Conservation (phyloP, 1,284 basidiomycete species). For the Naganishia sp. region DNA sequence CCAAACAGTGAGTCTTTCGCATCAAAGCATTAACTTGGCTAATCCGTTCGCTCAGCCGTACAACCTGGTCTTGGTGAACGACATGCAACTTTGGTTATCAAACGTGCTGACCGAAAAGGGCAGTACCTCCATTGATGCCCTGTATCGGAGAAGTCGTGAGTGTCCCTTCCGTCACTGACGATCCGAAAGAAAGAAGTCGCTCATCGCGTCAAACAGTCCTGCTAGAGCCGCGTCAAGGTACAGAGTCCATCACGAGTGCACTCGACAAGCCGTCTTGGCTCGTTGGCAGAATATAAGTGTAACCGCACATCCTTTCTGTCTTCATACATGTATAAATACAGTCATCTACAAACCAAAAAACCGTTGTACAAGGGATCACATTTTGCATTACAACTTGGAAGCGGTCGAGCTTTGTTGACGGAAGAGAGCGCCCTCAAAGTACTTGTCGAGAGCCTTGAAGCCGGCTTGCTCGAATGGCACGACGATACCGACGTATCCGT, state of each 20-base stretch:
- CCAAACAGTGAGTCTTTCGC: slow-evolving; percentile 60
- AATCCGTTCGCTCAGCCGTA: slow-evolving; percentile 39
- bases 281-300: slow-evolving; percentile 28
- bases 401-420: not conserved
- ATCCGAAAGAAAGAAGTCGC: no score
- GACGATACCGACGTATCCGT: slow-evolving; percentile 69
- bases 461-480: slow-evolving; percentile 58
- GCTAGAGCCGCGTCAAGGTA: slow-evolving; percentile 50
- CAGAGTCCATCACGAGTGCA: slow-evolving; percentile 30
- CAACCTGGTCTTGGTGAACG: slow-evolving; percentile 51
- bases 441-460: slow-evolving; percentile 56
- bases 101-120: slow-evolving; percentile 51
- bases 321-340: slow-evolving; percentile 24
- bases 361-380: slow-evolving; percentile 27
- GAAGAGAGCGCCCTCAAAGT: slow-evolving; percentile 55
- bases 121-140: slow-evolving; percentile 49
- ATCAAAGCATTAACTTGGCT: not conserved
- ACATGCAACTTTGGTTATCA: slow-evolving; percentile 48
- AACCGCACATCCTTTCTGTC: no score
- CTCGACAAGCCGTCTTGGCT: slow-evolving; percentile 34
- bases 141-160: slow-evolving; percentile 53
- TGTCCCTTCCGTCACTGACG: not conserved
- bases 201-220: slow-evolving; percentile 40
- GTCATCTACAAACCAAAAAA: slow-evolving; percentile 9
- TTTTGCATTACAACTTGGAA: slow-evolving; percentile 26